Percentiles rank a stretch among this genome's conserved stretches.
These are phyloP conservation scores for Neofusicoccum sp. DNA, from an alignment of 2,329 filamentous ascomycete species.

Conservation along the genomic window DNA sequence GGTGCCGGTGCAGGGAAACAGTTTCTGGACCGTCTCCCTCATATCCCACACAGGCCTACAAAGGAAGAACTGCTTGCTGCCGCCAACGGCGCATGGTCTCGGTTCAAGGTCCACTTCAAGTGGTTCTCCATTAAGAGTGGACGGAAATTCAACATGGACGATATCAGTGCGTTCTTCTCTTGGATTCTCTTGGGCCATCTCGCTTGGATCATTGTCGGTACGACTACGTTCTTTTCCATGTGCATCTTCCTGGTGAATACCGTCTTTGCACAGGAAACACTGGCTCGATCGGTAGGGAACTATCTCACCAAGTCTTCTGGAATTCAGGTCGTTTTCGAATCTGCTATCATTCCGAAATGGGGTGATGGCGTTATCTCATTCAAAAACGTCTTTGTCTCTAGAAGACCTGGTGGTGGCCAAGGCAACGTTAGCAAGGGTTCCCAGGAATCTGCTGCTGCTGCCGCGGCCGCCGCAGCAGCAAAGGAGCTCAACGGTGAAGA, in stretches of 20 bases:
- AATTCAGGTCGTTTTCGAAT: slow-evolving; percentile 93
- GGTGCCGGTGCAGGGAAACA: slow-evolving; percentile 36
- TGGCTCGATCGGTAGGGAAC: slow-evolving; percentile 91
- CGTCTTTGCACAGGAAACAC: slow-evolving; percentile 92
- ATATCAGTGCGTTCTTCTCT: slow-evolving; percentile 92
- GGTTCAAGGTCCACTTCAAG: slow-evolving; percentile 88
- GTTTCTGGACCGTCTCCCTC: slow-evolving; percentile 55
- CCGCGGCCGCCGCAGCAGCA: slow-evolving; percentile 68
- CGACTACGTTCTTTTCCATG: slow-evolving; percentile 94
- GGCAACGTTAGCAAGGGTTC: slow-evolving; percentile 92
- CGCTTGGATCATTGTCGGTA: slow-evolving; percentile 93
- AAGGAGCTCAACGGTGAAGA: slow-evolving; percentile 44
- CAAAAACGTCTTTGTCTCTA: slow-evolving; percentile 92
- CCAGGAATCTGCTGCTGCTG: slow-evolving; percentile 77
- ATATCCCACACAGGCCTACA: slow-evolving; percentile 71
- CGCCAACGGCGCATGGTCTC: slow-evolving; percentile 88
- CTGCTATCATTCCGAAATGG: slow-evolving; percentile 96
- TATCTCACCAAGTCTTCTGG: slow-evolving; percentile 93
- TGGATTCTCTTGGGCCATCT: slow-evolving; percentile 94
- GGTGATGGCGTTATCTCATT: slow-evolving; percentile 93
- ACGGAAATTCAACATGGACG: slow-evolving; percentile 91
- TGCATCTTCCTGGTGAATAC: slow-evolving; percentile 91
- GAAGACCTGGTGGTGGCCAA: slow-evolving; percentile 76
- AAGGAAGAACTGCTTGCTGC: slow-evolving; percentile 92
- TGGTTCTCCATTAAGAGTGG: slow-evolving; percentile 96